These are phyloP conservation scores for Colletotrichum sojae DNA, from an alignment of 2,329 filamentous ascomycete genomes.

Conservation along the genomic window DNA sequence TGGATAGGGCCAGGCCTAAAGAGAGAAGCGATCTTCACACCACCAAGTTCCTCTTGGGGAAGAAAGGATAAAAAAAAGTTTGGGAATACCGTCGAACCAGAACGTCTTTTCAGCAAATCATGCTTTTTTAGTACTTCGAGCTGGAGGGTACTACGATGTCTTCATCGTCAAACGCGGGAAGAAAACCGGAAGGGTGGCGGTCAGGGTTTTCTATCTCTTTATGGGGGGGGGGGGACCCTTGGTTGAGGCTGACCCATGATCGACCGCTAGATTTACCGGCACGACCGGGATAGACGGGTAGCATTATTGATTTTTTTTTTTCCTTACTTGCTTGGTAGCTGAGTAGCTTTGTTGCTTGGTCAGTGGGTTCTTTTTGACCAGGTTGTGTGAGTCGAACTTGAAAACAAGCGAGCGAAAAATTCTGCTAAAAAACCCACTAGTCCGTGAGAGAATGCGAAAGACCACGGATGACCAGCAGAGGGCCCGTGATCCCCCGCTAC, in stretches of 20 bases:
- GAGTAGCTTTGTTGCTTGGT: constrained; percentile 5
- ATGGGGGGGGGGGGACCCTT: constrained; percentile 19
- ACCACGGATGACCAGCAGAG: constrained; percentile 8
- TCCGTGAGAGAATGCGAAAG: neutral
- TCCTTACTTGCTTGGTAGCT: neutral
- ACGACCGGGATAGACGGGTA: constrained; percentile 20
- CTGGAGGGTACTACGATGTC: neutral
- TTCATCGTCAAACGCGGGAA: neutral
- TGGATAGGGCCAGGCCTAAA: neutral
- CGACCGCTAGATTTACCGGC: constrained; percentile 24
- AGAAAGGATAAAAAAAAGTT: neutral
- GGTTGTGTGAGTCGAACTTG: neutral
- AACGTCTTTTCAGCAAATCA: constrained; percentile 18
- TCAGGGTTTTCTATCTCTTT: constrained; percentile 12
- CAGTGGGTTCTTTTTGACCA: constrained; percentile 9
- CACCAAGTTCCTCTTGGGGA: neutral
- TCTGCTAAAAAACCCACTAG: constrained; percentile 10
- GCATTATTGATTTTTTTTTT: no score
- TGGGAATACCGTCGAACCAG: neutral
- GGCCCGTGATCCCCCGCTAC: constrained; percentile 28
- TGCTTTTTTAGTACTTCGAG: constrained; percentile 3
- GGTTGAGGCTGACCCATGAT: constrained; percentile 31
- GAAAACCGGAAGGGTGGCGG: neutral
- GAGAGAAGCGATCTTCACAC: neutral
- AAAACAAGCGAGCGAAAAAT: constrained; percentile 4